These are phyloP conservation scores for Chaetomium cochliodes DNA, from an alignment of 495 filamentous ascomycete genomes.

Conservation along the genomic window DNA sequence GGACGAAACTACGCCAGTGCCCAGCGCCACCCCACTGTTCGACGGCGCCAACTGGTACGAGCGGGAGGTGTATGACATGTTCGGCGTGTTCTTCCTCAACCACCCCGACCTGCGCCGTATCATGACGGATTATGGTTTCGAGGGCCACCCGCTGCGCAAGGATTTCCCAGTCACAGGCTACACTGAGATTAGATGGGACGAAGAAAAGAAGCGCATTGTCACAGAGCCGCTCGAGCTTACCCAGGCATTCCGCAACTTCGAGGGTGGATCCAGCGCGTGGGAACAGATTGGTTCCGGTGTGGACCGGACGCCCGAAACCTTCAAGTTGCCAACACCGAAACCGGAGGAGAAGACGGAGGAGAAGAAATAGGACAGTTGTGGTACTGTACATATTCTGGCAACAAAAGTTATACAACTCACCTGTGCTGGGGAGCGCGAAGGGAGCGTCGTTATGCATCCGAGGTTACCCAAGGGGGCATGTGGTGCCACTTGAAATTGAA, in stretches of 20 bases:
- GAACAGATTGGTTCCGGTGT: constrained; percentile 85
- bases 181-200: constrained; percentile 96
- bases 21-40: constrained; percentile 78
- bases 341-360: constrained; percentile 88
- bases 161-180: constrained; percentile 98
- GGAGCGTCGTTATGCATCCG: background rate
- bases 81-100: constrained; percentile 92
- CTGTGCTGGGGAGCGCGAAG: background rate
- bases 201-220: constrained; percentile 99
- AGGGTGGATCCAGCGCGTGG: constrained; percentile 78
- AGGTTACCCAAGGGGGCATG: too few species aligned
- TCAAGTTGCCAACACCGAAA: constrained; percentile 93
- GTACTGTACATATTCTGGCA: constrained; percentile 32
- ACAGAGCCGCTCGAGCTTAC: constrained; percentile 96
- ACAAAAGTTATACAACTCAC: constrained; percentile 17
- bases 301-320: constrained; percentile 79
- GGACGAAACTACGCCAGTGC: constrained; percentile 93
- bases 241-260: constrained; percentile 98
- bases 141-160: constrained; percentile 95
- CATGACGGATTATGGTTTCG: constrained; percentile 99
- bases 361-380: constrained; percentile 69
- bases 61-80: constrained; percentile 95
- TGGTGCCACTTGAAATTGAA: background rate
- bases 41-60: constrained; percentile 99
- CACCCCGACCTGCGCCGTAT: constrained; percentile 97